Evolutionary conservation across 1,139 yeast species (phyloP).

Genomic region (Diutina pseudorugosa): DNA sequence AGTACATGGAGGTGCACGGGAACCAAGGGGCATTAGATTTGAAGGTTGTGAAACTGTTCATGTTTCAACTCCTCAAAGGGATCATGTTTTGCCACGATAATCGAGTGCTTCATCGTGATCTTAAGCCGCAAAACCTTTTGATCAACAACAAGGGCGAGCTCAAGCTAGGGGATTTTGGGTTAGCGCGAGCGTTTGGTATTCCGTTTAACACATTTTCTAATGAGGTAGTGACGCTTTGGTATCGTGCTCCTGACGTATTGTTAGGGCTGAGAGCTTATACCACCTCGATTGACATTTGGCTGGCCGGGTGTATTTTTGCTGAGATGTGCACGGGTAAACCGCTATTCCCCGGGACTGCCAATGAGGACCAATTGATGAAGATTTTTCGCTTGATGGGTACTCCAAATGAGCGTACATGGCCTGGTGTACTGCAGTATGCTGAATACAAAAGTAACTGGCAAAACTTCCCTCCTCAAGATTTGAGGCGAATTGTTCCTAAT

Average conservation of each 20-base stretch:
- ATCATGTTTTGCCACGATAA: constrained; percentile 92
- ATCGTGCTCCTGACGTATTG: constrained; percentile 94
- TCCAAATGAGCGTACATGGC: constrained; percentile 94
- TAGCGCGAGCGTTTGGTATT: constrained; percentile 95
- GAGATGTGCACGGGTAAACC: constrained; percentile 99
- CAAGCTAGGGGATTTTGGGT: constrained; percentile 93
- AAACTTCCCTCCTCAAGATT: constrained; percentile 71
- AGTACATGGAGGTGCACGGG: constrained; percentile 89
- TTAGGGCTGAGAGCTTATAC: constrained; percentile 92
- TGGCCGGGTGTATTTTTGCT: constrained; percentile 95
- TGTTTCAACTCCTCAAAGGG: constrained; percentile 86
- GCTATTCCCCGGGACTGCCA: constrained; percentile 88
- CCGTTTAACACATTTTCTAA: constrained; percentile 96
- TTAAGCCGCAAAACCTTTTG: constrained; percentile 88
- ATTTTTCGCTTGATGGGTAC: constrained; percentile 94
- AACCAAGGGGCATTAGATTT: constrained; percentile 71
- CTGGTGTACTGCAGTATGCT: constrained; percentile 77
- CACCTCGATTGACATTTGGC: constrained; percentile 97
- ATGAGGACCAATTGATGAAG: constrained; percentile 83
- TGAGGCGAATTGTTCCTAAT: constrained; percentile 62
- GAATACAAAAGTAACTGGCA: constrained; percentile 77
- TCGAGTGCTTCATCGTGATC: constrained; percentile 85
- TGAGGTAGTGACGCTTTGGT: constrained; percentile 97
- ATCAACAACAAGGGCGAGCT: constrained; percentile 83
- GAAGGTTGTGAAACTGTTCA: constrained; percentile 73